Evolutionary conservation across 345 rosid genomes (phyloP), one percentile per base, ranked within the genome.

Genomic region (Aethionema arabicum): DNA sequence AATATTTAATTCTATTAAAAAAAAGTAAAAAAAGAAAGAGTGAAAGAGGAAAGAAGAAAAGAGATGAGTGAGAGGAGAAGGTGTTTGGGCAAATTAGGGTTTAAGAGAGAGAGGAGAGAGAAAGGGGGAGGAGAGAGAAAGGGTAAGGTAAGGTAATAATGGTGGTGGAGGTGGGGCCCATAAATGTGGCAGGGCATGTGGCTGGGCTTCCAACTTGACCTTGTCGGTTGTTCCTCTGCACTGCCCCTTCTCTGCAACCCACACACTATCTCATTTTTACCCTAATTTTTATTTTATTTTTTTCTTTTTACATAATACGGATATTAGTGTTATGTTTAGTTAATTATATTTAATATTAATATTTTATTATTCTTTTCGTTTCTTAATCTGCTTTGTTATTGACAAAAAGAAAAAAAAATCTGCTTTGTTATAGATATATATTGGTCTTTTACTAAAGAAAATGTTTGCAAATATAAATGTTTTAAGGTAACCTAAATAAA

Each of bases 141-240:
- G 56, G 56, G 67, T 52, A 57, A 54, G 70, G 27, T 12, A 46
- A 41, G 11, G 80, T 82, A 88, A 84, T 84, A 79, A 91, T 88
- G 82, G 73, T 77, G 79, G 67, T 40, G 72, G 71, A 65, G 65
- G 56, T 21, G 75, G 83, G 93, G 84, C 84, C 50, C 85, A 87
- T 76, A 36, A 21, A 5, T 8, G 76, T 84, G 83, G 92, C 95
- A 89, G 95, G 85, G 91, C 85, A 85, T 85, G 93, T 85, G 96
- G 78, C 79, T 67, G 80, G 84, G 90, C 70, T 81, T 72, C 70
- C 93, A 92, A 89, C 96, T 86, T 92, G 98, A 83, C 98, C 71
- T 77, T 92, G 98, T 89, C 96, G 98, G 96, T 82, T 76, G 78
- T 82, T 84, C 27, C 80, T 79, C 63, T 52, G 45, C 74, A 59